phyloP scores from a whole-genome alignment of 768 basidiomycete genomes.

The Exsudoporus frostii region DNA sequence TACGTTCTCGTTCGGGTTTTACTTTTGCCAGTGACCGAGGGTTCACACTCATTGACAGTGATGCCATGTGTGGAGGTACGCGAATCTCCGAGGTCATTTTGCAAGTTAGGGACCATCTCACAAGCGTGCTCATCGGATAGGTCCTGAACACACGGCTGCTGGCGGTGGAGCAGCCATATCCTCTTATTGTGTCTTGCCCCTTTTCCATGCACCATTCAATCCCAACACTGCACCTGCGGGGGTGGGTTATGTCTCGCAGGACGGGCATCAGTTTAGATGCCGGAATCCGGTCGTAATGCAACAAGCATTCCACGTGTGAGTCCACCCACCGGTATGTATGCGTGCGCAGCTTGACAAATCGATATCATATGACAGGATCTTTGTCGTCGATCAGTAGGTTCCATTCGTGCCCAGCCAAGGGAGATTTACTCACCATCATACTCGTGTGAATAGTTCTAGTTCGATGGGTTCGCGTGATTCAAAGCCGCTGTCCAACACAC shows the following conservation, averaged over 20 bases:
- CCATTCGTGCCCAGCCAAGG: background rate
- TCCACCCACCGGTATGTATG: background rate
- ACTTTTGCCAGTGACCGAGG: background rate
- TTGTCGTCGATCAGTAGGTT: constrained; percentile 48
- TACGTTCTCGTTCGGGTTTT: constrained; percentile 20
- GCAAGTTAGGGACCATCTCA: background rate
- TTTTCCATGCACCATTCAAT: constrained; percentile 45
- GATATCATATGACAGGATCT: constrained; percentile 38
- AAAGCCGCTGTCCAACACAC: constrained; percentile 43
- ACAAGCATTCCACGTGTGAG: constrained; percentile 61
- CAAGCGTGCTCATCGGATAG: constrained; percentile 28
- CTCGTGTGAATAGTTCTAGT: constrained; percentile 36
- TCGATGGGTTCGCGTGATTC: constrained; percentile 48
- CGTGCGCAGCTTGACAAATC: background rate
- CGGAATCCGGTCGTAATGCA: constrained; percentile 50
- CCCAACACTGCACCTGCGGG: constrained; percentile 27
- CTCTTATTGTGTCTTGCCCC: constrained; percentile 52
- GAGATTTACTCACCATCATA: background rate
- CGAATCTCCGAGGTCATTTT: background rate
- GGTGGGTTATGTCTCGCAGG: constrained; percentile 50
- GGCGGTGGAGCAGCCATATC: constrained; percentile 40
- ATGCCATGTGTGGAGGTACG: constrained; percentile 50
- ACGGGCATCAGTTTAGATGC: constrained; percentile 56
- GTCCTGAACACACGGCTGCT: constrained; percentile 46
- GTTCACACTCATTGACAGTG: constrained; percentile 29